Base-by-base conservation (phyloP, 768 basidiomycete species). In the Leccinum variicolor region DNA sequence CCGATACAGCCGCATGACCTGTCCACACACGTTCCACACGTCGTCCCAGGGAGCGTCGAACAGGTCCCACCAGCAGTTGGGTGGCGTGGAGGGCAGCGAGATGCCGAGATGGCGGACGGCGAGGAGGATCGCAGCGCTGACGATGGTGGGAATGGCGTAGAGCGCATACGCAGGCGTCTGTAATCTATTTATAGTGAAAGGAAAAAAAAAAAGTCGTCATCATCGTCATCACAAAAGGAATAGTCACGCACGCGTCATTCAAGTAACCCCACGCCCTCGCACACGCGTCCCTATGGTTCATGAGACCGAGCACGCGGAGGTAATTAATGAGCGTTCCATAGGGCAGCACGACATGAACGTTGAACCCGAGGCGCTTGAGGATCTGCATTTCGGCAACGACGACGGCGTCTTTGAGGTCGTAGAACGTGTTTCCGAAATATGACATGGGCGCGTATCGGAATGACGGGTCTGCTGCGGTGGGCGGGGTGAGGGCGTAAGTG, bases 381-480 rank as follows among this genome's bases (percentile, higher is more conserved):
- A 98, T 83, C 70, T 99, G 97, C 93, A 98, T 98, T 74, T 99
- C 97, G 2, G 90, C 86, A 14, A 95, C 89, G 21, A 98, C 93
- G 50, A 98, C 77, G 7, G 90, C 87, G 68, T 99, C 97, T 69
- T 96, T 98, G 72, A 93, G 80, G 60, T 95, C 92, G 76, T 98
- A 98, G 67, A 96, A 98, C 2, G 85, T 87, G 65, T 81, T 82
- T 14, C 90, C 86, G 70, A 92, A 94, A 74, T 94, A 95, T 17
- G 89, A 86, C 91, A 94, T 95, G 13, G 92, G 88, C 3, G 80
- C 74, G 73, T 94, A 93, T 65, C 80, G 80, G 75, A 90, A 85
- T 68, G 41, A 19, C 2, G 21, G 76, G 34, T 62, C 55, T 19
- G 68, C 46, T n/a, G 25, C 33, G 67, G 33, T 6, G 46, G 31